phyloP scores from a whole-genome alignment of 2,329 filamentous ascomycete species.

The Fusarium nematophilum region DNA sequence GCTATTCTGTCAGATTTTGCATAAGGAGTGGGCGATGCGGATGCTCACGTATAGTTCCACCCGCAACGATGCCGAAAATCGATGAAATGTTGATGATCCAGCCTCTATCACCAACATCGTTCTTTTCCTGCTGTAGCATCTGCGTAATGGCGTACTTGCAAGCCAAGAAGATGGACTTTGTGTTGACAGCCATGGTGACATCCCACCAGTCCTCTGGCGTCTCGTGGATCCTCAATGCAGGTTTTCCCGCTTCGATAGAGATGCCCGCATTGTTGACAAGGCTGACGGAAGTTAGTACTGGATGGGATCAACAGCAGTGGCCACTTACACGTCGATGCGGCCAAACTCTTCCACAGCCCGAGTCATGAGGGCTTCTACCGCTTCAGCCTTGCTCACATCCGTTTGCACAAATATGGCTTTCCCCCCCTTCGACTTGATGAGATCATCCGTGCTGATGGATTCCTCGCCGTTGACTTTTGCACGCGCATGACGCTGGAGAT shows the following conservation, averaged over 20 bases:
- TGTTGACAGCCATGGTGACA: constrained; percentile 51
- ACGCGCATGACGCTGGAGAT: constrained; percentile 48
- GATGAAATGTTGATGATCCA: constrained; percentile 63
- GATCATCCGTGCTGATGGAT: constrained; percentile 44
- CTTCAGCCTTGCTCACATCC: constrained; percentile 53
- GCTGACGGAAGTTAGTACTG: constrained; percentile 36
- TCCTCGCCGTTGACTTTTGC: constrained; percentile 43
- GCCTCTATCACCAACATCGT: constrained; percentile 54
- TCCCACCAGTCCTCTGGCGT: constrained; percentile 60
- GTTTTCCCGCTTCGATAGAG: constrained; percentile 45
- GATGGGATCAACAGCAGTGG: constrained; percentile 43
- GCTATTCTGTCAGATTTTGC: constrained; percentile 9
- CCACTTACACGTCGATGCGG: constrained; percentile 42
- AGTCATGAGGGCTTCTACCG: constrained; percentile 52
- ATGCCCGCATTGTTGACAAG: constrained; percentile 59
- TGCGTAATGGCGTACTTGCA: constrained; percentile 59
- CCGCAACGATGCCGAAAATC: constrained; percentile 54
- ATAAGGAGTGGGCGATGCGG: rapidly evolving
- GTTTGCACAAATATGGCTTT: constrained; percentile 55
- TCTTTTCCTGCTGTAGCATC: constrained; percentile 61
- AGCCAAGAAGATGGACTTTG: constrained; percentile 52
- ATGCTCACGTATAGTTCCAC: constrained; percentile 33
- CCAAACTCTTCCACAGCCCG: constrained; percentile 33
- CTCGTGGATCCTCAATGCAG: constrained; percentile 56
- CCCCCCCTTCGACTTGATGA: constrained; percentile 50